Base-by-base conservation (phyloP, 2,329 filamentous ascomycete species). In the Curvularia sp. region DNA sequence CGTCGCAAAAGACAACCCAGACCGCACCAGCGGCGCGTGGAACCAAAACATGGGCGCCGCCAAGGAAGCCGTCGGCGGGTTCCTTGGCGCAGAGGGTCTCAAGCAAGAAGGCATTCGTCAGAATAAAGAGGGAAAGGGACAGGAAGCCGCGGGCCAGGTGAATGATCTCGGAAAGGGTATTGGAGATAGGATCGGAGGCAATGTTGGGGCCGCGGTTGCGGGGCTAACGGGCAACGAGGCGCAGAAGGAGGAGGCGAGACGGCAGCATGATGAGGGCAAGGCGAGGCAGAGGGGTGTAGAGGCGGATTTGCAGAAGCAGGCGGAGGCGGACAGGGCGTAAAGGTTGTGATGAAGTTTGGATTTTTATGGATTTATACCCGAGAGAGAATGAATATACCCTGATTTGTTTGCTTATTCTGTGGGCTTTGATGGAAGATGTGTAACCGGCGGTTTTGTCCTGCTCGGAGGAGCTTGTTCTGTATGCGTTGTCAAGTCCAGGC, bases 41-140 rank as follows among this genome's bases (percentile, higher is more conserved):
- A 92, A 97, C 81, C 93, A 97, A 80, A 96, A 92, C 5, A 73
- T 93, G n/a, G 94, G 93, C 52, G 86, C 89, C 0, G 88, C 88
- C 43, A 97, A 97, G 82, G 92, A 97, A 76, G 82, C 88, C 4
- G 63, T 95, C 0, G 94, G 94, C 57, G 88, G 88, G 18, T 69
- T 94, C 5, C 66, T 94, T 26, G 94, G 93, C 60, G 88, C 86
- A 63, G 89, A 95, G 79, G 84, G 82, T 33, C 78, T 97, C 53
- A 94, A 93, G 82, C 83, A 86, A 48, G 75, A 88, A 24, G 94
- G 94, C 5, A 86, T 86, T 31, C 79, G 89, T 69, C 93, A 97
- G 81, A 96, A 96, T 73, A 81, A 86, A 33, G 84, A 89, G 62
- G 94, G 93, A 20, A 90, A 95, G 79, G 85, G 85, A 31, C 88